These are phyloP conservation scores for Wickerhamiella kurtzmanii DNA, from an alignment of 805 yeast genomes.

Conservation along the genomic window DNA sequence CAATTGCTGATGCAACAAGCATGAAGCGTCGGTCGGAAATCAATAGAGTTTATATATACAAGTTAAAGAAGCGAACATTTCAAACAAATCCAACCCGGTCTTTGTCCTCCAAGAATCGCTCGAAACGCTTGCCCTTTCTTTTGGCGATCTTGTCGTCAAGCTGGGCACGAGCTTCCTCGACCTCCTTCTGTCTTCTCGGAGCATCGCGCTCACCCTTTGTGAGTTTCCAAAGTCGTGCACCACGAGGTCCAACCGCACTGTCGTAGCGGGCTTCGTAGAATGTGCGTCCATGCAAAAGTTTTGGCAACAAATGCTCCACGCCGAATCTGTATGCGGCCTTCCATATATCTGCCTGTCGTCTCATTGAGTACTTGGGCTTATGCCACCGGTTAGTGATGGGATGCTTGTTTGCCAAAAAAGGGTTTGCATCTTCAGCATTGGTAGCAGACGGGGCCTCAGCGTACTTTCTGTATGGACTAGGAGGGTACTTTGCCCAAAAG, in stretches of 20 bases:
- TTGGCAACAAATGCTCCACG: conserved; percentile 64
- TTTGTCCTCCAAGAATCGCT: conserved; percentile 10
- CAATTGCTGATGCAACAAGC: no score
- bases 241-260: conserved; percentile 45
- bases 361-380: conserved; percentile 60
- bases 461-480: conserved; percentile 60
- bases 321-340: conserved; percentile 75
- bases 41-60: background rate
- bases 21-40: no score
- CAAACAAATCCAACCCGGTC: conserved; percentile 9
- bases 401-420: conserved; percentile 74
- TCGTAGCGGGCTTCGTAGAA: conserved; percentile 66
- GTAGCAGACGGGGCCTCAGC: conserved; percentile 51
- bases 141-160: conserved; percentile 55
- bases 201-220: conserved; percentile 61
- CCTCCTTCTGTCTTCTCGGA: conserved; percentile 41
- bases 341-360: conserved; percentile 72
- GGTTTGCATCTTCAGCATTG: conserved; percentile 61
- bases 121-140: conserved; percentile 41
- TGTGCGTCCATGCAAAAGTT: conserved; percentile 42
- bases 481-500: conserved; percentile 76
- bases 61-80: background rate
- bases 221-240: conserved; percentile 67
- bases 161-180: conserved; percentile 50
- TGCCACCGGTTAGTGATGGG: conserved; percentile 69